Evolutionary conservation across 768 basidiomycete genomes (phyloP), one percentile per base, ranked within the genome.

Genomic region (Pleurotus giganteus): DNA sequence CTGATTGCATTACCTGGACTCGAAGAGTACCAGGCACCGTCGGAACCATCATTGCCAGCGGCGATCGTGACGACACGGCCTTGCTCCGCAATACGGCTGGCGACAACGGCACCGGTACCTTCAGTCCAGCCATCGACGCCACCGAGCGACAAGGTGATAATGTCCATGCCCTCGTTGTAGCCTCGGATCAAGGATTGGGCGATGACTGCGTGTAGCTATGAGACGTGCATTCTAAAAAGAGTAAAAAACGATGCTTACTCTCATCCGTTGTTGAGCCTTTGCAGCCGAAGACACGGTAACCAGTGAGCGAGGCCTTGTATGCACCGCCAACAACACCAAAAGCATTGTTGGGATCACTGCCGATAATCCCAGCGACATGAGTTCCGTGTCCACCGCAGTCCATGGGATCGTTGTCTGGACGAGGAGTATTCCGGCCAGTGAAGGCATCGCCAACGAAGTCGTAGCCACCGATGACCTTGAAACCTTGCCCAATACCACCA

Each of bases 321-420:
- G 88, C 87, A 37, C 86, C 85, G 52, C 89, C 89, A 47, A 80
- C 82, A 62, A 89, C 80, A 67, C 82, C 83, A 72, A 81, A 86
- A 27, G 66, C 63, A 62, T 88, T 89, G 41, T 70, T 77, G 1
- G 81, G 79, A 57, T 83, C 69, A 13, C 82, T 82, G 11, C 80
- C 85, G 50, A 87, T 77, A 61, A 87, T 86, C 9, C 84, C 79
- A n/a, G 77, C 75, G 27, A 84, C 82, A 60, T 84, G 83, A 1
- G 82, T 83, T 39, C 82, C 82, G 56, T 80, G 77, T 15, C 76
- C 75, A 49, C 61, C 50, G 19, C 42, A 41, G 8, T 21, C 27
- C 57, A 24, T 44, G 23, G 27, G 41, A 23, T 27, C 19, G 24
- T 41, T 43, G 36, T 44, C 34, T 13, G 4, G 13, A 36, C 24